Base-by-base conservation (phyloP, 169 alveolate genomes). In the Eimeria praecox region DNA sequence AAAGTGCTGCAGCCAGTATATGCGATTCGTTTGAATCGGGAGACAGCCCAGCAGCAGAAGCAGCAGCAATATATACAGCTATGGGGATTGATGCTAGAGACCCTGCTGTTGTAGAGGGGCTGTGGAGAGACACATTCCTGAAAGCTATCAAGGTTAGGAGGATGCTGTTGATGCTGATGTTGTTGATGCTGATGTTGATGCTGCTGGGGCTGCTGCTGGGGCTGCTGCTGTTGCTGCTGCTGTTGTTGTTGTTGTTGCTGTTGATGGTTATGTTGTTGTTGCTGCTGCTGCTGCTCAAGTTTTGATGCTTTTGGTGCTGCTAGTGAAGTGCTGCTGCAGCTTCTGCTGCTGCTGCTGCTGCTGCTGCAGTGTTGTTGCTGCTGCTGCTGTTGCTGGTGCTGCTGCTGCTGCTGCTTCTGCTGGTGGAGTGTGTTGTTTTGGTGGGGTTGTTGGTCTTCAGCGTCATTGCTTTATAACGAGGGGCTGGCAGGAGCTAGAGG, bases 401-500 rank as follows among this genome's bases (percentile, higher is more conserved):
- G 83, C 38, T 71, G 83, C n/a, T n/a, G n/a, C n/a, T n/a, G n/a
- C n/a, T n/a, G n/a, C n/a, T n/a, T n/a, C n/a, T n/a, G n/a, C n/a
- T n/a, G n/a, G n/a, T n/a, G n/a, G n/a, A n/a, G n/a, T n/a, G n/a
- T n/a, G n/a, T 27, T 73, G 20, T 30, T 30, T 22, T 27, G 85
- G 24, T 33, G 44, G 49, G 24, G 49, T 35, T 62, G 14, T 89
- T 35, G n/a, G 2, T 16, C 49, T 33, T 30, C 88, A 93, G 96
- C 75, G 83, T 22, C 73, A 62, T 4, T 82, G 16, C 54, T 97
- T 97, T 56, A 96, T 97, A 30, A 97, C 97, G 27, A 97, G 97
- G 44, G 97, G 97, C 69, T 96, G 96, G 94, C 95, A 85, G 78
- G 83, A 95, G 77, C 95, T 95, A 8, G 97, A 90, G 90, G 86